Evolutionary conservation across 2,329 filamentous ascomycete species (phyloP).

Genomic region (Fusarium subtropicale): DNA sequence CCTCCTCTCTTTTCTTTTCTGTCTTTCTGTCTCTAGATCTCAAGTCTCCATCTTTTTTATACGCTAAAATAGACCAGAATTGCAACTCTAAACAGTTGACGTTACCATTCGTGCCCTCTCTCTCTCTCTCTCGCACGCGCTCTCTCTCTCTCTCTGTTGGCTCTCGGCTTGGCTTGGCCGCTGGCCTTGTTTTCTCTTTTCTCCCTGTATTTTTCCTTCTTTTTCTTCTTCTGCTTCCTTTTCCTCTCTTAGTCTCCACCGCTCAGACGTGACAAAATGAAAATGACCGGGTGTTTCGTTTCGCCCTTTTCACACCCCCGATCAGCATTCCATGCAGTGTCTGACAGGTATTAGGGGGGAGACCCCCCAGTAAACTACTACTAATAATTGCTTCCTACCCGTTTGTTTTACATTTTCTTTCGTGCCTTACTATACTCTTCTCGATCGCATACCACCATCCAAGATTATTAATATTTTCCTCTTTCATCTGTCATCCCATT

Average conservation of each 20-base stretch:
- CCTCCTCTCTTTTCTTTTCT: not conserved
- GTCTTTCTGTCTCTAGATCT: not conserved
- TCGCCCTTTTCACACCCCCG: constrained; percentile 16
- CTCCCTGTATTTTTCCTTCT: constrained; percentile 4
- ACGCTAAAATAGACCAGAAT: not conserved
- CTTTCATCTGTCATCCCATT: not conserved
- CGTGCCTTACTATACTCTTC: not conserved
- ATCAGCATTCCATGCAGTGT: constrained; percentile 9
- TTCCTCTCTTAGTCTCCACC: constrained; percentile 21
- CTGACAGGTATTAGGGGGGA: not conserved
- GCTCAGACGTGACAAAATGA: not conserved
- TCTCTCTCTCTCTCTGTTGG: not conserved
- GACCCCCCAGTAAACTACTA: not conserved
- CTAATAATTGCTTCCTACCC: constrained; percentile 1
- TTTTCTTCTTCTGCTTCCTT: not conserved
- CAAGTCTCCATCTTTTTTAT: not conserved
- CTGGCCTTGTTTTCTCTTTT: constrained; percentile 38
- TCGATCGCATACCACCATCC: not conserved
- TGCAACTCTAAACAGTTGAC: constrained; percentile 4
- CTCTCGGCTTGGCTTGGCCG: not conserved
- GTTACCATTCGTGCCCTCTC: not conserved
- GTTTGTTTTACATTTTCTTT: constrained; percentile 3
- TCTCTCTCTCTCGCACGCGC: not conserved
- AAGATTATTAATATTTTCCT: not conserved
- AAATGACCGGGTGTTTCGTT: constrained; percentile 22